These are phyloP conservation scores for Penicillium vulpinum DNA, from an alignment of 2,329 filamentous ascomycete genomes.

Conservation along the genomic window DNA sequence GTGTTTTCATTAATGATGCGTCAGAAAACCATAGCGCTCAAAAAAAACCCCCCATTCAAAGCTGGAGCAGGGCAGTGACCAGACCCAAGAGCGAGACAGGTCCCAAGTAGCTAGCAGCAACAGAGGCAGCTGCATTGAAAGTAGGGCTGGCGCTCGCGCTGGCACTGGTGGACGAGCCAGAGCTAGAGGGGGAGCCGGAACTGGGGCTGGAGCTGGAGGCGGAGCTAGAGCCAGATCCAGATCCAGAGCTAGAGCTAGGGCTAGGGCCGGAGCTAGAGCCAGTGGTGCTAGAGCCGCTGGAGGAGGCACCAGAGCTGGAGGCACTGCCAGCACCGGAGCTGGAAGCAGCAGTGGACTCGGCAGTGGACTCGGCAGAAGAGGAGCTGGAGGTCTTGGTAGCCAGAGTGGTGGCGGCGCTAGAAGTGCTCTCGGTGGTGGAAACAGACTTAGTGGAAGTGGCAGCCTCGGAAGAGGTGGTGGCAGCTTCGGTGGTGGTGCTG, in stretches of 20 bases:
- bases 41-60: slow-evolving; percentile 25
- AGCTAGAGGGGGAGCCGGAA: slow-evolving; percentile 9
- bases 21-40: slow-evolving; percentile 2
- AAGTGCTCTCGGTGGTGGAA: slow-evolving; percentile 13
- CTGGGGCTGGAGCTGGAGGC: slow-evolving; percentile 8
- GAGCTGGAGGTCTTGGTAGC: slow-evolving; percentile 11
- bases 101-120: slow-evolving; percentile 25
- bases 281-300: slow-evolving; percentile 8
- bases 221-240: slow-evolving; percentile 17
- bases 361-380: slow-evolving; percentile 11
- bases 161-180: slow-evolving; percentile 10
- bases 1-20: slow-evolving; percentile 13
- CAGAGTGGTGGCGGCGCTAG: slow-evolving; percentile 9
- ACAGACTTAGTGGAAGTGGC: slow-evolving; percentile 7
- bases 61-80: slow-evolving; percentile 32
- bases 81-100: slow-evolving; percentile 27
- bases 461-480: slow-evolving; percentile 9
- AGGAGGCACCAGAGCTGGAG: slow-evolving; percentile 16
- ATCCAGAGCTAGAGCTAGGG: slow-evolving; percentile 6
- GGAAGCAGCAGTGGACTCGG: slow-evolving; percentile 17
- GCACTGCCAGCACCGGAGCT: slow-evolving; percentile 5
- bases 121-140: slow-evolving; percentile 22
- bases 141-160: slow-evolving; percentile 8
- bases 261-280: slow-evolving; percentile 16
- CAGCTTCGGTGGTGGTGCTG: slow-evolving; percentile 2